Evolutionary conservation across 2,329 filamentous ascomycete genomes (phyloP), one percentile per base, ranked within the genome.

Genomic region (Trichoderma afroharzianum): DNA sequence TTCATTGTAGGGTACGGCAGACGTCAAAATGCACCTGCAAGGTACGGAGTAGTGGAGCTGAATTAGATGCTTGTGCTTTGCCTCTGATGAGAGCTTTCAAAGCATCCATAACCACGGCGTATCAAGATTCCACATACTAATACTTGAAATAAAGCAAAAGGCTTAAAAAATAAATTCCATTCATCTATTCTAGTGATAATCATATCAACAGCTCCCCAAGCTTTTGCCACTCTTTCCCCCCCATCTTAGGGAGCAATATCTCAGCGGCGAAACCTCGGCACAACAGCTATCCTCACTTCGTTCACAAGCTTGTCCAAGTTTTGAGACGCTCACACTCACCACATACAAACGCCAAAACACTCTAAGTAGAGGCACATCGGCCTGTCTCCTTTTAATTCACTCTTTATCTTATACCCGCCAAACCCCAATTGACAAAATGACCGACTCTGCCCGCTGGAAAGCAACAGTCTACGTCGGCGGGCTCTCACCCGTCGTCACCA

Each of bases 401-500:
- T 5, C 3, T 18, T 32, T n/a, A 24, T n/a, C 11, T 18, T 30
- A 32, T 8, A 33, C 18, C 5, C 24, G 1, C 6, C 21, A 39
- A 59, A 33, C 32, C 0, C 6, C 7, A 26, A 47, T 43, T 26
- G n/a, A 18, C 12, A 78, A 71, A 72, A 97, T 98, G 93, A 91
- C 93, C 36, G 94, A 98, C 81, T 85, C 91, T 68, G 85, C 92
- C 64, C 91, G 95, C 74, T 91, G 95, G 83, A 98, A 97, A 83
- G 90, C 93, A 59, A 99, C 96, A 12, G 88, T 99, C 73, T 97
- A 97, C 80, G 93, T 99, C 66, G 95, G 95, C 74, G 95, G 95
- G 36, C 89, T 99, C 64, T 91, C 96, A 75, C 89, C 91, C 73
- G 87, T 90, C 66, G 94, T 97, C 72, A 95, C 91, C 14, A 85